Base-by-base conservation (phyloP, 768 basidiomycete genomes). In the Coprinopsis marcescibilis region DNA sequence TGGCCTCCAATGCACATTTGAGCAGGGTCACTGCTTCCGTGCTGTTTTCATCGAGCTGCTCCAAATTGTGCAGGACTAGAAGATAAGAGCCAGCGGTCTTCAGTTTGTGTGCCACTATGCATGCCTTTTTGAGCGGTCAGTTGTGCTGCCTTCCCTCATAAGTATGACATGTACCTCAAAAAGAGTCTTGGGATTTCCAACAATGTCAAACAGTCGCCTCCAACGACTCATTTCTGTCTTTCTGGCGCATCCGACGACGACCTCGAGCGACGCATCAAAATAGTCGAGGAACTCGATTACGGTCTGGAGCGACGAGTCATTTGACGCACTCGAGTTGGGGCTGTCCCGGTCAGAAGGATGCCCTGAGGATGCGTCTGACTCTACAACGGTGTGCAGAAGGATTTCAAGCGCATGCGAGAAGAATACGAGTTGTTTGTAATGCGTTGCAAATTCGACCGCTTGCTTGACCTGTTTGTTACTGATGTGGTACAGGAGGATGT, bases 361-460 rank as follows among this genome's bases (percentile, higher is more conserved):
- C 32, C 57, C 61, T 23, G 64, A 65, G 33, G 50, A 50, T 1
- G 76, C 71, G 56, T 96, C 91, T 3, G 87, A 85, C 65, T 99
- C 96, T 2, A 94, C 81, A 2, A 96, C 90, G 3, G 81, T 87
- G 59, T 98, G 92, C 0, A 99, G 77, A 14, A 98, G 81, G 37
- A 99, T 87, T 65, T 99, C 96, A 36, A 99, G 74, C 2, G 89
- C 83, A 60, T 98, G 95, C 0, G 89, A 78, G 58, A 98, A 98
- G 66, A 85, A 99, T 6, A 96, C 84, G 25, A 98, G 80, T 43
- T 80, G 68, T 55, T 89, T 81, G 63, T 97, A 98, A 60, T 89
- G 81, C 13, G 80, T 75, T 2, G 93, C 94, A 58, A 98, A 88
- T 0, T 73, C 63, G 20, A 97, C 86, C 1, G 96, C 94, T 54